Base-by-base conservation (phyloP, 108 stramenopile genomes). In the Licmophora abbreviata region DNA sequence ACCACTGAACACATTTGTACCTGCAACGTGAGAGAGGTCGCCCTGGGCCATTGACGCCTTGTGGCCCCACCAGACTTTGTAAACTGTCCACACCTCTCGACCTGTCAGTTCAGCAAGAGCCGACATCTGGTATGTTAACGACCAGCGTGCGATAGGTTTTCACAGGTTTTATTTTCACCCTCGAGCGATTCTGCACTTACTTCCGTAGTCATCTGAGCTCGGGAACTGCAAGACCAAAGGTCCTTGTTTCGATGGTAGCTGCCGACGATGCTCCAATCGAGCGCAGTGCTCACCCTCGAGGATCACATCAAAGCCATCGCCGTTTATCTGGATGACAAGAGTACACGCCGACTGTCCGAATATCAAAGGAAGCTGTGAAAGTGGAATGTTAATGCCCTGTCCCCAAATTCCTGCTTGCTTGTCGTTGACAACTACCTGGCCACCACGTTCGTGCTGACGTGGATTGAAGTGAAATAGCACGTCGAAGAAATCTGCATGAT, bases 401-500 rank as follows among this genome's bases (percentile, higher is more conserved):
- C 85, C 90, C 90, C 90, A 92, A 33, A 76, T 69, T 17, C 77
- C 72, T 26, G 77, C 67, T 60, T 76, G 81, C 48, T 77, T 77
- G 73, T 92, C 76, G 45, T 92, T 92, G 35, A 92, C 49, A 0
- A 92, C 79, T 18, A 83, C 45, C 36, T 87, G 81, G 14, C 89
- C 89, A 41, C 77, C 85, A 41, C 66, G 54, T 65, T 79, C 73
- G 46, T 57, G 69, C 49, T 75, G 85, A 18, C 88, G 74, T 25
- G 88, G 88, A 58, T 85, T 92, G 57, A 87, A 86, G 59, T 90
- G 88, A 54, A 85, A 85, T 23, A 90, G 38, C 7, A 90, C 56
- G 32, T 60, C 54, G 28, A 78, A 35, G 59, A 79, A 85, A 29
- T 79, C 58, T 35, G 58, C 54, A 42, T 90, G 68, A 44, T 67